These are phyloP conservation scores for Abortiporus biennis DNA, from an alignment of 1,284 basidiomycete genomes.

Conservation along the genomic window DNA sequence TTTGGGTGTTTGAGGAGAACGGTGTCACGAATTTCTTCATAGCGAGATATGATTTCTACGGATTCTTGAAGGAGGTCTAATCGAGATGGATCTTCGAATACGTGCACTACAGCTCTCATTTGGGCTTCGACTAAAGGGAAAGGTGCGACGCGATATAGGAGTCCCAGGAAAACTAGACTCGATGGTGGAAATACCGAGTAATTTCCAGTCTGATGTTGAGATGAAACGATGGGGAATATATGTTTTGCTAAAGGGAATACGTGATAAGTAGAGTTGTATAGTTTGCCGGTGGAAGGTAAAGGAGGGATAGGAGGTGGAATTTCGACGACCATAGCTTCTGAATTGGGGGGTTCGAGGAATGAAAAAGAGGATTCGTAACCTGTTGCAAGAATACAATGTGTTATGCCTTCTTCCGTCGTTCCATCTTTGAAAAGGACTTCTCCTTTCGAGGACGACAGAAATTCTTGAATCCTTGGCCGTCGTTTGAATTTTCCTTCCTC, in stretches of 20 bases:
- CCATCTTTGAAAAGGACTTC: slow-evolving; percentile 57
- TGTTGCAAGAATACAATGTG: slow-evolving; percentile 65
- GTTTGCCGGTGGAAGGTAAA: slow-evolving; percentile 34
- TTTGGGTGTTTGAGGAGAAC: no score
- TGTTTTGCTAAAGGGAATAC: slow-evolving; percentile 58
- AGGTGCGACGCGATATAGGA: slow-evolving; percentile 50
- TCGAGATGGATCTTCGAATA: slow-evolving; percentile 42
- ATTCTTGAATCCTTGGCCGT: slow-evolving; percentile 37
- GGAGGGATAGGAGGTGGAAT: slow-evolving; percentile 37
- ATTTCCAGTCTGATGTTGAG: no score
- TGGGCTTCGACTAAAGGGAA: slow-evolving; percentile 67
- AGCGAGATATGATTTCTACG: slow-evolving; percentile 40
- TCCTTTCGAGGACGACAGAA: slow-evolving; percentile 32
- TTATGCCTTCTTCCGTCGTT: slow-evolving; percentile 44
- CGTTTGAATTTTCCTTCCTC: slow-evolving; percentile 34
- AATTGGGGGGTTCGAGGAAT: slow-evolving; percentile 39
- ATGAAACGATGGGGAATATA: slow-evolving; percentile 42
- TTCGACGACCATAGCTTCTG: slow-evolving; percentile 21
- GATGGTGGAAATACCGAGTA: slow-evolving; percentile 47
- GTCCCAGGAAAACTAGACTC: slow-evolving; percentile 59
- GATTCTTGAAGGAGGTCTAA: slow-evolving; percentile 45
- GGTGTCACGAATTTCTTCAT: slow-evolving; percentile 39
- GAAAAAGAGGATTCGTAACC: slow-evolving; percentile 63
- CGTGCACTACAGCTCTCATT: slow-evolving; percentile 47
- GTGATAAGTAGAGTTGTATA: slow-evolving; percentile 58